Conservation (phyloP, 2,329 filamentous ascomycete genomes). For the Fusarium beomiforme region DNA sequence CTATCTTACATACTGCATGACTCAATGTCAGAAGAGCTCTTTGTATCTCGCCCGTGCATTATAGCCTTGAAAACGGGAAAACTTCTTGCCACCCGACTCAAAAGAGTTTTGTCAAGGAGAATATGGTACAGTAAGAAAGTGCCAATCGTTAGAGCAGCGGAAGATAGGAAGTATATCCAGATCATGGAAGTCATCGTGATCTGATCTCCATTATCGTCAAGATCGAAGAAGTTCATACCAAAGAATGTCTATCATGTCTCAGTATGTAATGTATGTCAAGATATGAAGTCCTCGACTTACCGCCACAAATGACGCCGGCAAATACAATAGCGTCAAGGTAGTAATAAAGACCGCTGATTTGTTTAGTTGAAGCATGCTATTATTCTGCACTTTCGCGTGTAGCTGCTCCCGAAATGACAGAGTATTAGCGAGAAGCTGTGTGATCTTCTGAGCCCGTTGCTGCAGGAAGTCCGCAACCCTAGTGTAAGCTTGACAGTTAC, state of each 20-base stretch:
- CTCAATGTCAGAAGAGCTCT: neutral
- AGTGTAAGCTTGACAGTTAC: neutral
- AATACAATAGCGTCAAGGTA: neutral
- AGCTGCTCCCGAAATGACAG: neutral
- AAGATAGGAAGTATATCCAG: neutral
- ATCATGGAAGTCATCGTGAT: neutral
- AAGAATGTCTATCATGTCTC: neutral
- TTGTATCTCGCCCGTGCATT: neutral
- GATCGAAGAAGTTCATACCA: neutral
- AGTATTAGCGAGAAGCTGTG: neutral
- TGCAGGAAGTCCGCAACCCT: neutral
- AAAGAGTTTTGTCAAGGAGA: neutral
- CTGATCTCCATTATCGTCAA: neutral
- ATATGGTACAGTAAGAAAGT: neutral
- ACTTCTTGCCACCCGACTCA: neutral
- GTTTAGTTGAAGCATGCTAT: neutral
- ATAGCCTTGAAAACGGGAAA: neutral
- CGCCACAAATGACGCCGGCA: neutral
- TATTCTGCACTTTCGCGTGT: neutral
- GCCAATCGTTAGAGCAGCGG: neutral
- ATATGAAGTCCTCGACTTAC: neutral
- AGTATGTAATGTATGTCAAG: rapidly evolving
- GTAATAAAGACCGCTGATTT: neutral
- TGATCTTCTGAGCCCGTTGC: neutral
- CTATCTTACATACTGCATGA: neutral